Conservation (phyloP, 2,329 filamentous ascomycete species). For the Sporothrix protearum region DNA sequence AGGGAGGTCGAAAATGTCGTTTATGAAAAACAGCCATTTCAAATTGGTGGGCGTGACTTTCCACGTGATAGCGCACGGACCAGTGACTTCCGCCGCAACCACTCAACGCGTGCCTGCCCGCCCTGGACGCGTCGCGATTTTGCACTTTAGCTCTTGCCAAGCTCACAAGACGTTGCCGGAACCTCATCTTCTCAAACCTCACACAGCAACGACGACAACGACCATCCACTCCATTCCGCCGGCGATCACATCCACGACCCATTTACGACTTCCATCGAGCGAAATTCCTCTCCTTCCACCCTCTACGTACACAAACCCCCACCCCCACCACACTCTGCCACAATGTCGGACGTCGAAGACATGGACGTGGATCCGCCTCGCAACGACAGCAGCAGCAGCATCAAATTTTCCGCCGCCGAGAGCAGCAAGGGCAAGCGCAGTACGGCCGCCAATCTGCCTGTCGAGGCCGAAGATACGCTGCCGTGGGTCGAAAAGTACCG, state of each 20-base stretch:
- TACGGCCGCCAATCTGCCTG: slow-evolving; percentile 84
- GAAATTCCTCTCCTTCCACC: background rate
- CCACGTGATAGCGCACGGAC: slow-evolving; percentile 10
- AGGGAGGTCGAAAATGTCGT: background rate
- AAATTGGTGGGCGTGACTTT: slow-evolving; percentile 28
- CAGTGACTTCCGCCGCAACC: slow-evolving; percentile 8
- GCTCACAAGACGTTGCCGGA: background rate
- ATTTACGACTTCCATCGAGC: background rate
- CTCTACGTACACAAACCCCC: background rate
- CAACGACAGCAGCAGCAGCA: slow-evolving; percentile 49
- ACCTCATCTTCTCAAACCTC: background rate
- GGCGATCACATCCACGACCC: background rate
- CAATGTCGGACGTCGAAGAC: slow-evolving; percentile 59
- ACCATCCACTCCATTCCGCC: background rate
- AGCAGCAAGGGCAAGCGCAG: slow-evolving; percentile 80
- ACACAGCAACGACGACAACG: slow-evolving; percentile 30
- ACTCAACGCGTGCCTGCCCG: slow-evolving; percentile 22
- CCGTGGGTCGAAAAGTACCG: slow-evolving; percentile 99
- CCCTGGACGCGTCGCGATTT: slow-evolving; percentile 18
- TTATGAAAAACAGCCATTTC: background rate
- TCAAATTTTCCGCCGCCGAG: slow-evolving; percentile 71
- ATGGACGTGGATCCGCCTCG: slow-evolving; percentile 56
- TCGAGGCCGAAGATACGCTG: slow-evolving; percentile 88
- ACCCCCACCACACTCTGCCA: background rate
- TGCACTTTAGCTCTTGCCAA: background rate